Conservation (phyloP, 352 stramenopile genomes). For the Globisporangium heterothallicum region DNA sequence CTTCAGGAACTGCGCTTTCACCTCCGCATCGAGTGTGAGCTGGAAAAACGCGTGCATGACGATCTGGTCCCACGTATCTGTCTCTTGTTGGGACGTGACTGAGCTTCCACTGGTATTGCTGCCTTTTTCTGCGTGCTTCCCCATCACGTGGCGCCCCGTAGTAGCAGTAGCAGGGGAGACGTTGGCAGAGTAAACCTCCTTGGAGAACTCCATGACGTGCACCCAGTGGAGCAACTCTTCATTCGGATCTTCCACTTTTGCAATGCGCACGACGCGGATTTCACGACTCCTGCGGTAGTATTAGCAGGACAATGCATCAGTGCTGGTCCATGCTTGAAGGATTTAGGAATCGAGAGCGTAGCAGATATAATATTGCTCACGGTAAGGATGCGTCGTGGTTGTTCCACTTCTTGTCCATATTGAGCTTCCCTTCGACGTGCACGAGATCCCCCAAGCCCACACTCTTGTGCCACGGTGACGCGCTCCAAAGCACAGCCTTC, state of each 20-base stretch:
- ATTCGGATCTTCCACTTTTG: slow-evolving; percentile 53
- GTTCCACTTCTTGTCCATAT: slow-evolving; percentile 45
- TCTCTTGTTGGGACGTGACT: not conserved
- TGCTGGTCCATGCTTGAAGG: too few relatives aligned
- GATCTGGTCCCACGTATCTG: slow-evolving; percentile 33
- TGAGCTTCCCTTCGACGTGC: slow-evolving; percentile 69
- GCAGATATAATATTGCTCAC: slow-evolving; percentile 10
- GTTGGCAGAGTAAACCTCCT: slow-evolving; percentile 28
- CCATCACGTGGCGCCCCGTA: too few relatives aligned
- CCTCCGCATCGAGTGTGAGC: slow-evolving; percentile 18
- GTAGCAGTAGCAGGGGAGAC: too few relatives aligned
- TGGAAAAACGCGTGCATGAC: slow-evolving; percentile 39
- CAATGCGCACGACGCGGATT: slow-evolving; percentile 48
- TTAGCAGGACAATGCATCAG: too few relatives aligned
- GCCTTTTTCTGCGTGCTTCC: too few relatives aligned
- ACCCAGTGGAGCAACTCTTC: slow-evolving; percentile 74
- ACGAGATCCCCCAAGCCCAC: slow-evolving; percentile 62
- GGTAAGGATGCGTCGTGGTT: slow-evolving; percentile 5
- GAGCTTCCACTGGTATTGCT: not conserved
- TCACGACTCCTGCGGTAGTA: slow-evolving; percentile 35
- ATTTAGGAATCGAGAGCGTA: too few relatives aligned
- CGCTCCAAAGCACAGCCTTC: slow-evolving; percentile 47
- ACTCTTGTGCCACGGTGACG: slow-evolving; percentile 10
- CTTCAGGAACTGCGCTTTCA: slow-evolving; percentile 24
- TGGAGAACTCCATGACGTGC: slow-evolving; percentile 42